Evolutionary conservation across 129 eudicot genomes (phyloP), one percentile per base, ranked within the genome.

Genomic region (Oenanthe sinensis): DNA sequence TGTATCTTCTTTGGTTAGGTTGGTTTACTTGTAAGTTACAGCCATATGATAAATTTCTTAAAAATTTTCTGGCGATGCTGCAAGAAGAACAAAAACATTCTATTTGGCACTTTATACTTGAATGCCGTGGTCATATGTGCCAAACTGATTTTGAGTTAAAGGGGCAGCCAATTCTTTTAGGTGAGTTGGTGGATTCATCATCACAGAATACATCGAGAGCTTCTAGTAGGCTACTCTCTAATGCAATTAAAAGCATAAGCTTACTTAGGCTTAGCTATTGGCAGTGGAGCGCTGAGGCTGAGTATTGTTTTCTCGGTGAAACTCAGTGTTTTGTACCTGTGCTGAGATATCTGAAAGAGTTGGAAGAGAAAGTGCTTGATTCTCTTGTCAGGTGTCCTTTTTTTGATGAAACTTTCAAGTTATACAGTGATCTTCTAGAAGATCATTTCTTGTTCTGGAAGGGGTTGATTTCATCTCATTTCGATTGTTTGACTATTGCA

Each of bases 371-470:
- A 85, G 84, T 96, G 58, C 97, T 96, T 79, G 85, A 83, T 58
- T 75, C 82, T 74, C 75, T 95, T 73, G 87, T 85, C 13, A 89
- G 81, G 65, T 87, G 97, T 62, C 88, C 88, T 28, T 82, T 85
- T 33, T 92, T 92, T 85, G 89, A 87, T 83, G 79, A 75, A 81
- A 79, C 85, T 81, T 85, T 87, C 54, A 87, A 78, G 76, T 79
- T 85, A 49, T 96, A 86, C 65, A 52, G 16, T 52, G 83, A 86
- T 52, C 91, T 96, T 54, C 87, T 92, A 45, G 89, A 87, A 76
- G 93, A 90, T 83, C 99, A 96, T 77, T 69, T 83, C 30, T 86
- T 80, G 48, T 87, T 94, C 68, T 96, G 99, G 99, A 81, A 84
- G 28, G 87, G 84, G 15, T 75, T 89, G 45, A 80, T 68, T 42